Evolutionary conservation across 257 asterid genomes (phyloP), one percentile per base, ranked within the genome.

Genomic region (Orobanche coerulescens): DNA sequence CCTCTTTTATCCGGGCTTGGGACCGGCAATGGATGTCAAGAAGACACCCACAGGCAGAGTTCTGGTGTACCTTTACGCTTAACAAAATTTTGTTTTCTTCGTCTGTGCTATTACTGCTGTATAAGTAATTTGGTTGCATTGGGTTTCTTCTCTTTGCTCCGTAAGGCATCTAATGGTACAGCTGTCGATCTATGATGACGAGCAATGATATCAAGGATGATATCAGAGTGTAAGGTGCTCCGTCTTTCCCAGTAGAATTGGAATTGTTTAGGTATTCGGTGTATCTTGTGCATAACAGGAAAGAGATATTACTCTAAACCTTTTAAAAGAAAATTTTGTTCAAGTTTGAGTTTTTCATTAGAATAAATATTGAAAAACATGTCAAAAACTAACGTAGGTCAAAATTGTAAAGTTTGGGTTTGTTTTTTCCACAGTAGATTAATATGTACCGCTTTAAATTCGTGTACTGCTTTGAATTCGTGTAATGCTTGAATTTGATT

Each of bases 111-210:
- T 26, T n/a, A n/a, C n/a, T n/a, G n/a, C n/a, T n/a, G n/a, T n/a
- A n/a, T n/a, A n/a, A n/a, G n/a, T n/a, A n/a, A n/a, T 22, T 50
- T 60, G 44, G 67, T 33, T 15, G 19, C 39, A 46, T 71, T 46
- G 13, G 6, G 54, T 22, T 66, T 26, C 22, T 48, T 48, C 36
- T 58, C 48, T 37, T 47, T 10, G 30, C 37, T 58, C 75, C 22
- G 2, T 24, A 11, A 15, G 64, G 22, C 67, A 37, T 58, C 18
- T n/a, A n/a, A n/a, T n/a, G n/a, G n/a, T n/a, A n/a, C n/a, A n/a
- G n/a, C n/a, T n/a, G n/a, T n/a, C n/a, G n/a, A n/a, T n/a, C n/a
- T n/a, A n/a, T n/a, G n/a, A n/a, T n/a, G n/a, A n/a, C n/a, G n/a
- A n/a, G n/a, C 30, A 37, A 37, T 67, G 46, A 54, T 25, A 25